Evolutionary conservation across 306 rosid genomes (phyloP).

Genomic region (barrel medic (Medicago truncatula)): DNA sequence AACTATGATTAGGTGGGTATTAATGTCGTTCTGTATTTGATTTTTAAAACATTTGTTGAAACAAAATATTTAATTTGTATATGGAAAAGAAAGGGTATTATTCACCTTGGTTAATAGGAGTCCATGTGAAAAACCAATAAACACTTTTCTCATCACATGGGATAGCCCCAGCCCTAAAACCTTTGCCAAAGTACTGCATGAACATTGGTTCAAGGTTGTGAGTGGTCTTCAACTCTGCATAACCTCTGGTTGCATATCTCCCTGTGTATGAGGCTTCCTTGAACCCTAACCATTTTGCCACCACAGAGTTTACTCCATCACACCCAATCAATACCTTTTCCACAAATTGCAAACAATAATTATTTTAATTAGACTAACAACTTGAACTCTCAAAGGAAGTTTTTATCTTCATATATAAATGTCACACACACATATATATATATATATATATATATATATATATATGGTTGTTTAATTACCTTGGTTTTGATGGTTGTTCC

Average conservation of each 20-base stretch:
- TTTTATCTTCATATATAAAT: neutral
- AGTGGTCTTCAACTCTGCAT: conserved; percentile 17
- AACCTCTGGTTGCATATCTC: conserved; percentile 69
- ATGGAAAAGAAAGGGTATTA: neutral
- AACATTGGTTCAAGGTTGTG: conserved; percentile 51
- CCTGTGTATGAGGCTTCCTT: conserved; percentile 52
- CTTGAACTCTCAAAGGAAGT: neutral
- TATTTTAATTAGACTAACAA: neutral
- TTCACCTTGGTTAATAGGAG: conserved; percentile 63
- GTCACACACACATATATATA: no score
- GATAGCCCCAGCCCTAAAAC: conserved; percentile 56
- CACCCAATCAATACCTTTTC: conserved; percentile 71
- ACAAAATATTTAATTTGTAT: no score
- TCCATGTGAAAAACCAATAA: conserved; percentile 73
- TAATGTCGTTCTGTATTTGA: neutral
- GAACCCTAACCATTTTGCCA: conserved; percentile 75
- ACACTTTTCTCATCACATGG: conserved; percentile 55
- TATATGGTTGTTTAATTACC: conserved; percentile 42
- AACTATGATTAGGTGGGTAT: neutral
- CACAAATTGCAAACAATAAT: conserved; percentile 1
- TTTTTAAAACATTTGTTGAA: no score
- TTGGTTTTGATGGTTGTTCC: conserved; percentile 66
- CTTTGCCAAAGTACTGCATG: conserved; percentile 61
- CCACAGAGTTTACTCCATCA: conserved; percentile 87
- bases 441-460: no score